Evolutionary conservation across 768 basidiomycete species (phyloP).

Genomic region (Russula sp.): DNA sequence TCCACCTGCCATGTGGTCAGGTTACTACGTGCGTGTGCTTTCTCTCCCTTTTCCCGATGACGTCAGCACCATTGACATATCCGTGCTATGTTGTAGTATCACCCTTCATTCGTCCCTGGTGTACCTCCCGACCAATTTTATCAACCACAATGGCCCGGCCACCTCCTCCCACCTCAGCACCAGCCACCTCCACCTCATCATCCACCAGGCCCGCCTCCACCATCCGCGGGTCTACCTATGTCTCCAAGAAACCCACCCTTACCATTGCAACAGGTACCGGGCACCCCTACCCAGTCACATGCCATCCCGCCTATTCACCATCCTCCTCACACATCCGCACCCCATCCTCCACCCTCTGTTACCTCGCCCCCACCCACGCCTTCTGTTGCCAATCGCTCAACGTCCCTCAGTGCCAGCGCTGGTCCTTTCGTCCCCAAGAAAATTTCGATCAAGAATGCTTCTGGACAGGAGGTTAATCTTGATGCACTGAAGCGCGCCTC

Average conservation of each 20-base stretch:
- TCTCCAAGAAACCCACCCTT: constrained; percentile 60
- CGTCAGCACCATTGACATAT: constrained; percentile 14
- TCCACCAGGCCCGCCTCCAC: constrained; percentile 40
- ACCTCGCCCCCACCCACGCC: constrained; percentile 69
- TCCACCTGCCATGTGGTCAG: constrained; percentile 35
- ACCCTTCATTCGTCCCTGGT: constrained; percentile 31
- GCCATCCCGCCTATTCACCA: constrained; percentile 45
- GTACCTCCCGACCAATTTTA: constrained; percentile 42
- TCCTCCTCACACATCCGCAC: constrained; percentile 42
- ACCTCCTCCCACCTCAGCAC: constrained; percentile 30
- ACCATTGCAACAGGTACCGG: constrained; percentile 45
- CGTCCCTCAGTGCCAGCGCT: constrained; percentile 55
- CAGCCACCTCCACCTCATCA: constrained; percentile 42
- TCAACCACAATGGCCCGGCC: constrained; percentile 30
- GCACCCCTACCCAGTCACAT: constrained; percentile 63
- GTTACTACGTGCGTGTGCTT: constrained; percentile 53
- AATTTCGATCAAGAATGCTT: constrained; percentile 25
- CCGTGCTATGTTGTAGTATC: constrained; percentile 33
- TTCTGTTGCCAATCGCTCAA: constrained; percentile 37
- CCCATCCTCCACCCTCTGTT: constrained; percentile 43
- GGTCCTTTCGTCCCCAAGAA: constrained; percentile 58
- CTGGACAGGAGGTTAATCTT: constrained; percentile 60
- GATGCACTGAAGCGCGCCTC: constrained; percentile 48
- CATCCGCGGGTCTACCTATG: constrained; percentile 53
- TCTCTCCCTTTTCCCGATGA: constrained; percentile 3